Percentiles rank a stretch among this genome's conserved stretches.
phyloP scores from a whole-genome alignment of 495 filamentous ascomycete genomes.

The Penicillium crystallinum region DNA sequence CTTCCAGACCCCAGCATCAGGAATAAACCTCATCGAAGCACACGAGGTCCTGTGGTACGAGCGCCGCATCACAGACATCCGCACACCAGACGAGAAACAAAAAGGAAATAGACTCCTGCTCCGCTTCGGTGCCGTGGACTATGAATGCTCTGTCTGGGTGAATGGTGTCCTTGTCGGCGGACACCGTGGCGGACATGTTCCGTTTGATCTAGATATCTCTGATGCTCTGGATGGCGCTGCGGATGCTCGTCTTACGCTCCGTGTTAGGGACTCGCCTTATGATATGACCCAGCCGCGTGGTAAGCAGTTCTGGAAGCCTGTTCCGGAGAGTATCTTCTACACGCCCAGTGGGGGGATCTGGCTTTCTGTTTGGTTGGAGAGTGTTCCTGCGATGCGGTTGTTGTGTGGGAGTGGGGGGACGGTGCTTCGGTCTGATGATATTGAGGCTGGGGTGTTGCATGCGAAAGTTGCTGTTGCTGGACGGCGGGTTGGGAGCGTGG shows the following conservation, averaged over 20 bases:
- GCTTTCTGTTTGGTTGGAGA: constrained; percentile 36
- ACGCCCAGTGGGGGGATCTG: constrained; percentile 37
- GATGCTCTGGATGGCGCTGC: constrained; percentile 12
- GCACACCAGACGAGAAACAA: constrained; percentile 19
- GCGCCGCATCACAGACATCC: constrained; percentile 43
- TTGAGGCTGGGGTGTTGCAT: constrained; percentile 21
- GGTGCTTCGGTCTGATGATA: constrained; percentile 31
- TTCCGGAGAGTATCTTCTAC: constrained; percentile 39
- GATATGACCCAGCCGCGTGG: constrained; percentile 37
- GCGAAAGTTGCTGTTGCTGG: constrained; percentile 22
- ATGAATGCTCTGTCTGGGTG: constrained; percentile 33
- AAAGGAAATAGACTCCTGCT: constrained; percentile 20
- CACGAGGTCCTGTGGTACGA: constrained; percentile 62
- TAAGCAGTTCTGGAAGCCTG: constrained; percentile 37
- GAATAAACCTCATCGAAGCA: constrained; percentile 46
- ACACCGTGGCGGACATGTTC: constrained; percentile 35
- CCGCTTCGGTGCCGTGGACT: constrained; percentile 37
- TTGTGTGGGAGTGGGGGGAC: constrained; percentile 28
- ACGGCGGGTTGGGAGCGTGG: constrained; percentile 5
- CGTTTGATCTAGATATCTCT: constrained; percentile 33
- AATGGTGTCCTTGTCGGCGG: constrained; percentile 20
- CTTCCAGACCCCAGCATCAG: constrained; percentile 53
- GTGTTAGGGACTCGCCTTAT: constrained; percentile 28
- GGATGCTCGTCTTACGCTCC: constrained; percentile 21
- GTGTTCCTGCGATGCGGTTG: constrained; percentile 27